A percentile compares a stretch with the other conserved stretches of the same genome.
phyloP scores from a whole-genome alignment of 495 filamentous ascomycete genomes.

The Cairneyella variabilis region DNA sequence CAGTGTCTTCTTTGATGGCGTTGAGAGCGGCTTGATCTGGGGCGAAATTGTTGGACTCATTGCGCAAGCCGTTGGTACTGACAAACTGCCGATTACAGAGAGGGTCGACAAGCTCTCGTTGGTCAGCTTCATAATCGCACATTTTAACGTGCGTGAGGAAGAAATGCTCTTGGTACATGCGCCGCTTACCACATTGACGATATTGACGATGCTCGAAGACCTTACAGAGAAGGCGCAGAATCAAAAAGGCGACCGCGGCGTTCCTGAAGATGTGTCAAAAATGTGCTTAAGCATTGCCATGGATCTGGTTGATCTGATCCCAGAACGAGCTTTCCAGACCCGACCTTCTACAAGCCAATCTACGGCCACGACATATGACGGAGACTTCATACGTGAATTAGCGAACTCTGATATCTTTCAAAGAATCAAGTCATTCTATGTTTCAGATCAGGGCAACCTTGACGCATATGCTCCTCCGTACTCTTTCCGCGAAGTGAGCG shows the following conservation, averaged over 20 bases:
- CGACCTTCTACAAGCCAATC: slow-evolving; percentile 29
- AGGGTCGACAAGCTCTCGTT: slow-evolving; percentile 60
- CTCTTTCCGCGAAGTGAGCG: slow-evolving; percentile 47
- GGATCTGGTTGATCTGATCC: slow-evolving; percentile 60
- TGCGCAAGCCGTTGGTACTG: slow-evolving; percentile 49
- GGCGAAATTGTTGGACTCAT: slow-evolving; percentile 65
- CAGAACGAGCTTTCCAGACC: slow-evolving; percentile 63
- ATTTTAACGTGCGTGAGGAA: slow-evolving; percentile 93
- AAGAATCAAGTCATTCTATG: slow-evolving; percentile 63
- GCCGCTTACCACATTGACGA: slow-evolving; percentile 65
- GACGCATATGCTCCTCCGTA: slow-evolving; percentile 52
- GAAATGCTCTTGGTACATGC: slow-evolving; percentile 90
- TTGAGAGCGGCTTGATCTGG: slow-evolving; percentile 92
- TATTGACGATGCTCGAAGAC: slow-evolving; percentile 59
- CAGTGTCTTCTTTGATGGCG: slow-evolving; percentile 93
- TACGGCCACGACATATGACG: slow-evolving; percentile 5
- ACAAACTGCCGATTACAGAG: slow-evolving; percentile 35
- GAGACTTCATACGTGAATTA: slow-evolving; percentile 23
- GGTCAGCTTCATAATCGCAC: slow-evolving; percentile 73
- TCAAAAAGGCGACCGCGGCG: neutral
- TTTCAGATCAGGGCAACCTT: slow-evolving; percentile 49
- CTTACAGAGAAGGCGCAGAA: slow-evolving; percentile 25
- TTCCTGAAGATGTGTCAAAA: slow-evolving; percentile 20
- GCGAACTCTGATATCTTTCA: slow-evolving; percentile 48
- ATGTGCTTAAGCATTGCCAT: slow-evolving; percentile 50